phyloP scores from a whole-genome alignment of 1,284 basidiomycete species.

The Polyporus tsugae region DNA sequence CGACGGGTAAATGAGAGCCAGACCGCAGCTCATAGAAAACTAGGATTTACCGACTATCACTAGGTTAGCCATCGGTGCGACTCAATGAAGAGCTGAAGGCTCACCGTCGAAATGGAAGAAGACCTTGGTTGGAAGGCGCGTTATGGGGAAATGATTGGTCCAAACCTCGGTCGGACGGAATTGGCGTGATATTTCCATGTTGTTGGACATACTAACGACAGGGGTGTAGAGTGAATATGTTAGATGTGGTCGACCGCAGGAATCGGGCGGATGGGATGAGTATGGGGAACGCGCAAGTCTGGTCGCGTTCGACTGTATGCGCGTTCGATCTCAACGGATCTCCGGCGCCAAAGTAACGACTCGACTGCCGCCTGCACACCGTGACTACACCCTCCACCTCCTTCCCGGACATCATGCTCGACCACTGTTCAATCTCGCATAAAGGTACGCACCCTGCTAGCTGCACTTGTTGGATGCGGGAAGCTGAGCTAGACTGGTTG shows the following conservation, averaged over 20 bases:
- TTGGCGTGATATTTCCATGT: neutral
- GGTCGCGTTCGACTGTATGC: slow-evolving; percentile 12
- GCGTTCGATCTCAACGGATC: slow-evolving; percentile 12
- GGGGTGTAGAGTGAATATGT: neutral
- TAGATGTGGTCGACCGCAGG: neutral
- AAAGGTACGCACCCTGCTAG: slow-evolving; percentile 62
- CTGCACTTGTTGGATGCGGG: neutral
- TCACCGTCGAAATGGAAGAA: slow-evolving; percentile 40
- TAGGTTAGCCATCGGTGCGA: neutral
- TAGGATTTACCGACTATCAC: slow-evolving; percentile 18
- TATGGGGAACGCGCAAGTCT: slow-evolving; percentile 5
- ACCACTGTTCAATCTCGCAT: slow-evolving; percentile 91
- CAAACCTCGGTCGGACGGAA: slow-evolving; percentile 16
- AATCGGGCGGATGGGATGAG: neutral
- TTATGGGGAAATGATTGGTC: slow-evolving; percentile 36
- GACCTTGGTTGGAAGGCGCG: slow-evolving; percentile 17
- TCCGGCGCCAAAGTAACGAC: neutral
- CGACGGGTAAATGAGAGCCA: neutral
- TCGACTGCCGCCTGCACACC: neutral
- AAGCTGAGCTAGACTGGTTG: slow-evolving; percentile 13
- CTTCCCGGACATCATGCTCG: slow-evolving; percentile 65
- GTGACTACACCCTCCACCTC: neutral
- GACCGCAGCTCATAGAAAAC: neutral
- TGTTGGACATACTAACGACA: neutral
- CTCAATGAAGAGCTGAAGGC: neutral